Evolutionary conservation across 2,329 filamentous ascomycete genomes (phyloP), one percentile per base, ranked within the genome.

Genomic region (Claviceps cyperi): DNA sequence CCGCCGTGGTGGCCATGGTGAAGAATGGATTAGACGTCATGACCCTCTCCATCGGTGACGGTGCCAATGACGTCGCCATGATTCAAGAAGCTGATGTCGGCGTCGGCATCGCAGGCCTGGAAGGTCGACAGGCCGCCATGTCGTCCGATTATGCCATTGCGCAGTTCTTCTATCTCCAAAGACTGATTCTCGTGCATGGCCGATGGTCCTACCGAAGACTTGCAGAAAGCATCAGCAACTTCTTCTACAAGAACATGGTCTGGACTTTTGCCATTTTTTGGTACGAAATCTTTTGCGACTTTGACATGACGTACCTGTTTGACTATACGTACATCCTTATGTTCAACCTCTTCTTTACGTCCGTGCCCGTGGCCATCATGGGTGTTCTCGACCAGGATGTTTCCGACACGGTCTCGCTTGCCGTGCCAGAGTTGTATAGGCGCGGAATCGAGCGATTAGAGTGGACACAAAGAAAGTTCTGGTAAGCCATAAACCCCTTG

Each of bases 211-310:
- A 98, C 69, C 80, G 91, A 49, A 81, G 92, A 59, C 72, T 98
- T 64, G 88, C 84, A 32, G 92, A 98, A 71, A 86, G 84, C 45
- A 96, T 94, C 60, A 88, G 89, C 65, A 98, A 98, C 66, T 98
- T 98, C 76, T 98, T 98, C 74, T 98, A 97, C 80, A 98, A 98
- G 84, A 98, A 97, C 72, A 85, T 98, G 68, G 84, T 97, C 48
- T 98, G 92, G 92, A 92, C 88, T 0, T 91, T 96, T 62, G 79
- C 84, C 43, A 85, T 98, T 52, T 96, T 97, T 76, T 97, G 91
- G 91, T 98, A 86, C 68, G 89, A 94, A 64, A 87, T 95, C 50
- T 98, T 85, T 68, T 88, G 86, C 73, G 84, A 94, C 68, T 96
- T 94, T 65, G 92, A 98, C 70, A 89, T 91, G 66, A 91, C 91